A percentile compares a stretch with the other conserved stretches of the same genome.
Evolutionary conservation across 306 rosid genomes (phyloP).

Genomic region (Fragaria ananassa): DNA sequence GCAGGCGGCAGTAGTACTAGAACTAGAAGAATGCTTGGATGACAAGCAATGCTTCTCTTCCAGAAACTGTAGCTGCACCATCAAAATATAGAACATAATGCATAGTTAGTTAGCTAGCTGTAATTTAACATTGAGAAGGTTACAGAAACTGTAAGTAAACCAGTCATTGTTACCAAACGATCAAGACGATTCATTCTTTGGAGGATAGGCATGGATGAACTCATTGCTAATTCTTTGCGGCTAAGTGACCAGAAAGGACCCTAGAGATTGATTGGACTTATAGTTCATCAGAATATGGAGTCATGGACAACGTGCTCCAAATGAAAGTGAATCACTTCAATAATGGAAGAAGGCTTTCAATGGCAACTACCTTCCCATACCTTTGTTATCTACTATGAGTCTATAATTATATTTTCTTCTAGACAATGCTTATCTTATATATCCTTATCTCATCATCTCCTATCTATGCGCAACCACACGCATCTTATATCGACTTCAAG

Average conservation of each 20-base stretch:
- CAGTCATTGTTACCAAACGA: slow-evolving; percentile 21
- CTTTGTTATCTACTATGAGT: neutral
- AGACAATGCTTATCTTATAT: neutral
- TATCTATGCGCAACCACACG: neutral
- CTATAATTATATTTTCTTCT: neutral
- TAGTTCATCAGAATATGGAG: neutral
- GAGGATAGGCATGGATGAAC: slow-evolving; percentile 34
- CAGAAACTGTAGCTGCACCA: slow-evolving; percentile 31
- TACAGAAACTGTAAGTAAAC: neutral
- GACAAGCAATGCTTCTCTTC: slow-evolving; percentile 31
- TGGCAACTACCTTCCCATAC: slow-evolving; percentile 5
- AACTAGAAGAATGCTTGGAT: neutral
- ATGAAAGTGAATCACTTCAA: neutral
- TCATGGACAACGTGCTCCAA: neutral
- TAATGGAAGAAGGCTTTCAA: slow-evolving; percentile 1
- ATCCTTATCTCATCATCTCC: slow-evolving; percentile 9
- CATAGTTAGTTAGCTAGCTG: neutral
- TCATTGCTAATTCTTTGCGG: neutral
- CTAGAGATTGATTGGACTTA: neutral
- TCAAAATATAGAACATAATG: neutral
- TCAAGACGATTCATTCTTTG: slow-evolving; percentile 38
- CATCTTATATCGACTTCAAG: neutral
- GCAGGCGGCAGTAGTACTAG: neutral
- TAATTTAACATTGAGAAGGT: neutral
- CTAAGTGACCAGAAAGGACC: neutral